Conservation (phyloP, 768 basidiomycete genomes). For the Boletus huronensis region DNA sequence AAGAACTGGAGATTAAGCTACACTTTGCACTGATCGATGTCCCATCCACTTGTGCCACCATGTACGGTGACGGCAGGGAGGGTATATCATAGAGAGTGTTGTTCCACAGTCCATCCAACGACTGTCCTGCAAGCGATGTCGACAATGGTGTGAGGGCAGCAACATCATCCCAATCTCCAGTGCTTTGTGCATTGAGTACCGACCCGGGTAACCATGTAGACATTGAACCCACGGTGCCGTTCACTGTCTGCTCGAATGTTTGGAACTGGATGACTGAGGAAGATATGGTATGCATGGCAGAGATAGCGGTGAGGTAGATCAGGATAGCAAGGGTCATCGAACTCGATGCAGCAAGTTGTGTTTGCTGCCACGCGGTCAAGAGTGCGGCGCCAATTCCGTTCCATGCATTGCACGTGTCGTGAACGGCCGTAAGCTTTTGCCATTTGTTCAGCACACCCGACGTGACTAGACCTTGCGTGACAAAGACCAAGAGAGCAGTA, state of each 20-base stretch:
- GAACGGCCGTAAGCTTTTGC: not conserved
- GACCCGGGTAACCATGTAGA: not conserved
- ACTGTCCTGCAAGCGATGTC: not conserved
- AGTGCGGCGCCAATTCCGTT: not conserved
- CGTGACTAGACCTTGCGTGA: not conserved
- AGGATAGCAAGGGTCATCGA: not conserved
- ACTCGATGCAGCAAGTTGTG: not conserved
- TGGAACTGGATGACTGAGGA: not conserved
- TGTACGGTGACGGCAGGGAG: not conserved
- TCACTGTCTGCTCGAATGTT: not conserved
- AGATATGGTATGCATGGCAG: not conserved
- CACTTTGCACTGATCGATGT: not conserved
- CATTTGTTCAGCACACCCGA: not conserved
- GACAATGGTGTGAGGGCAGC: not conserved
- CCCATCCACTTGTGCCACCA: not conserved
- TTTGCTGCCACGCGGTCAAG: not conserved
- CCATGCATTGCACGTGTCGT: not conserved
- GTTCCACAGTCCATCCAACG: not conserved
- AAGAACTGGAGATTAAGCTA: not conserved
- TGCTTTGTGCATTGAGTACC: too few relatives aligned
- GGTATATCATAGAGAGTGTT: not conserved
- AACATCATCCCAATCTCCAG: not conserved
- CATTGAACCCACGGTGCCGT: not conserved
- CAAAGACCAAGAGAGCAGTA: not conserved
- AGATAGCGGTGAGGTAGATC: not conserved